phyloP scores from a whole-genome alignment of 2,329 filamentous ascomycete species.

The Colletotrichum incanum region DNA sequence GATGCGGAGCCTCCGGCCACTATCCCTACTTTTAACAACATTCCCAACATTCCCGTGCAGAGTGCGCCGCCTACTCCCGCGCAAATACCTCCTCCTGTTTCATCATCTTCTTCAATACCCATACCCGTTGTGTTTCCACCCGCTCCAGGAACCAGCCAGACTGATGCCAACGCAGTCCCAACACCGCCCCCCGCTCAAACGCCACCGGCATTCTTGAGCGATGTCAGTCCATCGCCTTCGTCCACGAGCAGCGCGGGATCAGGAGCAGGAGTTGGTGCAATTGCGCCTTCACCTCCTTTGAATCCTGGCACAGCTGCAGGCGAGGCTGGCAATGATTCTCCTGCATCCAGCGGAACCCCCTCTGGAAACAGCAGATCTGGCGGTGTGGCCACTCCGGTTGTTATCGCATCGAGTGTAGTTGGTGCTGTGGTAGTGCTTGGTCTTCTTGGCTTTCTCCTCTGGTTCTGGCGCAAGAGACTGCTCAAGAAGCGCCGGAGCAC shows the following conservation, averaged over 20 bases:
- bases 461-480: conserved; percentile 64
- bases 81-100: conserved; percentile 16
- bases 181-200: conserved; percentile 40
- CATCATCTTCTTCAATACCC: conserved; percentile 25
- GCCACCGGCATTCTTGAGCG: conserved; percentile 32
- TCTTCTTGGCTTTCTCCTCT: conserved; percentile 64
- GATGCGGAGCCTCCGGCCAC: conserved; percentile 37
- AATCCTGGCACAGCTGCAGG: conserved; percentile 38
- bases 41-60: conserved; percentile 30
- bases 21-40: conserved; percentile 39
- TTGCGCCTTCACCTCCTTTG: conserved; percentile 20
- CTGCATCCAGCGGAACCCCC: conserved; percentile 12
- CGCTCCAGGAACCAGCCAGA: conserved; percentile 52
- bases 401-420: conserved; percentile 67
- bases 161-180: conserved; percentile 53
- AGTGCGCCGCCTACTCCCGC: conserved; percentile 23
- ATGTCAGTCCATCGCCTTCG: conserved; percentile 20
- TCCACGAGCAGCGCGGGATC: conserved; percentile 16
- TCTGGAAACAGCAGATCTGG: conserved; percentile 47
- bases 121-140: conserved; percentile 39
- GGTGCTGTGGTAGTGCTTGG: conserved; percentile 64
- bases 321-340: conserved; percentile 29
- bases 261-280: conserved; percentile 1
- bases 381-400: conserved; percentile 53
- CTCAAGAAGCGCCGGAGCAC: conserved; percentile 63